Percentiles rank a stretch among this genome's conserved stretches.
phyloP scores from a whole-genome alignment of 805 yeast species.

The Saturnispora halmiae region DNA sequence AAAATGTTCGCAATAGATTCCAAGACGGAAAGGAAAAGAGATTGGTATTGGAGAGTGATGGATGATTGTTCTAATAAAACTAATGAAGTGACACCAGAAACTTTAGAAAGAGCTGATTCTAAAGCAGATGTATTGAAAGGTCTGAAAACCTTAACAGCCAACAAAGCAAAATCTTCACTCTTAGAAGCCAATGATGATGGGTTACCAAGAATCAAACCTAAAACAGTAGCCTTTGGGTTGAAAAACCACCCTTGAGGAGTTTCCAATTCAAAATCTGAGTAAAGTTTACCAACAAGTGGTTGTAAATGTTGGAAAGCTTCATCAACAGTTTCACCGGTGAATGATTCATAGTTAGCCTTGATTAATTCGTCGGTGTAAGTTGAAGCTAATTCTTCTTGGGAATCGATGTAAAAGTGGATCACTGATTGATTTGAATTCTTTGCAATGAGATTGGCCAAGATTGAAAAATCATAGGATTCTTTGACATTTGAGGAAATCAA shows the following conservation, averaged over 20 bases:
- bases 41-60: slow-evolving; percentile 27
- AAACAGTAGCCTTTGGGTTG: slow-evolving; percentile 22
- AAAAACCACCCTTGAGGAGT: slow-evolving; percentile 21
- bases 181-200: slow-evolving; percentile 22
- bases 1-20: slow-evolving; percentile 42
- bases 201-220: slow-evolving; percentile 58
- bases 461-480: slow-evolving; percentile 46
- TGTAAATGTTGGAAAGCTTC: slow-evolving; percentile 27
- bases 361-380: slow-evolving; percentile 11
- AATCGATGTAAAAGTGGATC: slow-evolving; percentile 53
- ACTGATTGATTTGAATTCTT: slow-evolving; percentile 44
- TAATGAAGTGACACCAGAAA: slow-evolving; percentile 24
- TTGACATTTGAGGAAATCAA: slow-evolving; percentile 52
- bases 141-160: slow-evolving; percentile 57
- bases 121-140: slow-evolving; percentile 59
- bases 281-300: slow-evolving; percentile 23
- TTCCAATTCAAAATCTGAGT: slow-evolving; percentile 33
- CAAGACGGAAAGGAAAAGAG: slow-evolving; percentile 64
- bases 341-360: slow-evolving; percentile 15
- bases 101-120: slow-evolving; percentile 29
- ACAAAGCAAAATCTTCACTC: slow-evolving; percentile 30
- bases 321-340: slow-evolving; percentile 25
- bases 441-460: slow-evolving; percentile 52
- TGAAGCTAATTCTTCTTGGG: slow-evolving; percentile 6
- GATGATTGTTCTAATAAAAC: slow-evolving; percentile 62